These are phyloP conservation scores for Endogone sp. DNA, from an alignment of 192 early-diverging fungal species.

Conservation along the genomic window DNA sequence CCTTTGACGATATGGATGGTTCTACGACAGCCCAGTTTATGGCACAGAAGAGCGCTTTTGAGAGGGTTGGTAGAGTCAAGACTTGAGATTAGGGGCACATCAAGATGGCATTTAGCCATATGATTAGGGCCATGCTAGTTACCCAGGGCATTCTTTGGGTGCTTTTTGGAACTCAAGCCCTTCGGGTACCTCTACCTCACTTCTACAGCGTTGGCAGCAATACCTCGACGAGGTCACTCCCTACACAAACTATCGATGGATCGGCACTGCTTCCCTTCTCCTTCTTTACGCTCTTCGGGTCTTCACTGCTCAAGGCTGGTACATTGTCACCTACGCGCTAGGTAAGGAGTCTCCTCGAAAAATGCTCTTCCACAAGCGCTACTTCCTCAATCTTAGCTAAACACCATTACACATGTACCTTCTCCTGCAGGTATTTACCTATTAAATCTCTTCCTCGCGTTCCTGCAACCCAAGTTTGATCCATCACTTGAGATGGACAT, in stretches of 20 bases:
- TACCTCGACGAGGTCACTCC: constrained; percentile 83
- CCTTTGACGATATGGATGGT: no score
- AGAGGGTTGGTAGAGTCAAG: constrained; percentile 21
- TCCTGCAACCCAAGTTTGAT: constrained; percentile 95
- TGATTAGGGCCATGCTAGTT: background rate
- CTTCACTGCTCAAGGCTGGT: constrained; percentile 86
- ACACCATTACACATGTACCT: no score
- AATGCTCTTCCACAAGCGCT: background rate
- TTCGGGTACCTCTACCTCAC: background rate
- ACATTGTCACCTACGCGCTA: constrained; percentile 76
- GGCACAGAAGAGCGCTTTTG: constrained; percentile 21
- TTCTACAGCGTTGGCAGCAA: constrained; percentile 67
- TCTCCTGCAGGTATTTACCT: constrained; percentile 83
- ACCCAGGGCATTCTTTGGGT: background rate
- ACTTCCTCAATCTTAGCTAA: no score
- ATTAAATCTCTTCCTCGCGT: constrained; percentile 92
- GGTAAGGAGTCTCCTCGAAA: constrained; percentile 9
- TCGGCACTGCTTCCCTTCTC: constrained; percentile 51
- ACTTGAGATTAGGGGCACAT: no score
- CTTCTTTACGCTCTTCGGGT: constrained; percentile 76
- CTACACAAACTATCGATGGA: constrained; percentile 73
- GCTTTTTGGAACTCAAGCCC: background rate
- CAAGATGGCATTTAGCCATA: background rate
- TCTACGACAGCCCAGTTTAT: constrained; percentile 8
- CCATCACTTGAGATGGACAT: constrained; percentile 76